phyloP scores from a whole-genome alignment of 768 basidiomycete genomes.

The Russula dissimulans region DNA sequence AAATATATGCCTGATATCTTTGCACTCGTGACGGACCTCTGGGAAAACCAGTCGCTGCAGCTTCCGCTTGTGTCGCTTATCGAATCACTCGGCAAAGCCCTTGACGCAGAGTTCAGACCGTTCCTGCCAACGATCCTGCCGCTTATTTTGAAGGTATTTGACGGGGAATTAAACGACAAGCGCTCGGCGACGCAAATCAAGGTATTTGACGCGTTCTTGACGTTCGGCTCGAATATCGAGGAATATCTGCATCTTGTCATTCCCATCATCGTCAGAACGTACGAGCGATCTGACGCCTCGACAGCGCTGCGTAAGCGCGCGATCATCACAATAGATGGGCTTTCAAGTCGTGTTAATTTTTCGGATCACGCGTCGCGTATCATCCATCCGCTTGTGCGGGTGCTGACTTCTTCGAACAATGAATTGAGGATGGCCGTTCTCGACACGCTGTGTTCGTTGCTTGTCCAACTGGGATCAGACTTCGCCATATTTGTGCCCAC shows the following conservation, averaged over 20 bases:
- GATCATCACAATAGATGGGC: conserved; percentile 81
- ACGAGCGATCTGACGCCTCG: conserved; percentile 72
- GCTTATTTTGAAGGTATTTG: conserved; percentile 82
- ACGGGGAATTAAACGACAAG: conserved; percentile 79
- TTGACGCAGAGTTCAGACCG: conserved; percentile 96
- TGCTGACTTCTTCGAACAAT: conserved; percentile 62
- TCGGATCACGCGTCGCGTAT: conserved; percentile 96
- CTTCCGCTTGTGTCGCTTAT: conserved; percentile 87
- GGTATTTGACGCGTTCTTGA: conserved; percentile 89
- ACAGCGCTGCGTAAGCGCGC: conserved; percentile 76
- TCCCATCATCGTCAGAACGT: conserved; percentile 86
- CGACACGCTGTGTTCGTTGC: conserved; percentile 87
- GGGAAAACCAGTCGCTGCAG: conserved; percentile 78
- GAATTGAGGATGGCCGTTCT: conserved; percentile 82
- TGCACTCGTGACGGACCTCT: conserved; percentile 77
- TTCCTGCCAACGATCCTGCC: conserved; percentile 88
- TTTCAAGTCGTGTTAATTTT: conserved; percentile 91
- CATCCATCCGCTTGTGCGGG: conserved; percentile 88
- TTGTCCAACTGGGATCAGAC: conserved; percentile 90
- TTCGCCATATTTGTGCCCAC: conserved; percentile 98
- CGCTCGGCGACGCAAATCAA: conserved; percentile 73
- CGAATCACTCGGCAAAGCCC: conserved; percentile 84
- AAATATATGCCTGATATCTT: conserved; percentile 86
- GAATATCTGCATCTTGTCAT: conserved; percentile 96
- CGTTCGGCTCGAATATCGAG: conserved; percentile 94